Evolutionary conservation across 2,329 filamentous ascomycete genomes (phyloP), one percentile per base, ranked within the genome.

Genomic region (Byssoonygena ceratinophila): DNA sequence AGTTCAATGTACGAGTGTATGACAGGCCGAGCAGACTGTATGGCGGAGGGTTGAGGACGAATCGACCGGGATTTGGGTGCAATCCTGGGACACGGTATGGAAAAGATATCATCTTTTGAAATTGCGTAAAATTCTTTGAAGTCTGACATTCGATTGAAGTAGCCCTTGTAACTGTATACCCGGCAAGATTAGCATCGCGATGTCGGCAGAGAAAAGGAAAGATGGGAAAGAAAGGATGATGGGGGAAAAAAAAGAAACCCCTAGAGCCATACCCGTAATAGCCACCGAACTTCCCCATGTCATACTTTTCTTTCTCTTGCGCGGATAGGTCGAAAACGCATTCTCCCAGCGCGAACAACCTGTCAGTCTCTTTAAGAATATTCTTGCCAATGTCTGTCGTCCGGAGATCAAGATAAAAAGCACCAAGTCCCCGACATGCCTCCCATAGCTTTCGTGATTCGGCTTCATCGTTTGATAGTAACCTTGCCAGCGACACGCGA

Each of bases 71-170:
- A n/a, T 9, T 47, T 47, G 27, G 12, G 20, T 4, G 31, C n/a
- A n/a, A 18, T 40, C 16, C 25, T 29, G 4, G 36, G 40, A 34
- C 54, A 47, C 6, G 40, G 34, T 37, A 46, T 20, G 25, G 37
- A 46, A 14, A 55, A 22, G n/a, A 53, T 50, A n/a, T 55, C 54
- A 29, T 55, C 54, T 36, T 55, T 55, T 16, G 54, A 55, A 44
- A 55, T 43, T 16, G 51, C 45, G 16, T 56, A 56, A 43, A 56
- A 54, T 34, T 56, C 54, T 37, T 54, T 56, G 27, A 54, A 11
- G 41, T 55, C 54, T n/a, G 40, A 25, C 20, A 51, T 53, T 11
- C 53, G 53, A 47, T 55, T 55, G 5, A 25, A 40, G 29, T 55
- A 55, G n/a, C 54, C 53, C 23, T 55, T 55, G 27, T 55, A 55